Evolutionary conservation across 2,329 filamentous ascomycete genomes (phyloP).

Genomic region (Nothomitra cinnamomea): DNA sequence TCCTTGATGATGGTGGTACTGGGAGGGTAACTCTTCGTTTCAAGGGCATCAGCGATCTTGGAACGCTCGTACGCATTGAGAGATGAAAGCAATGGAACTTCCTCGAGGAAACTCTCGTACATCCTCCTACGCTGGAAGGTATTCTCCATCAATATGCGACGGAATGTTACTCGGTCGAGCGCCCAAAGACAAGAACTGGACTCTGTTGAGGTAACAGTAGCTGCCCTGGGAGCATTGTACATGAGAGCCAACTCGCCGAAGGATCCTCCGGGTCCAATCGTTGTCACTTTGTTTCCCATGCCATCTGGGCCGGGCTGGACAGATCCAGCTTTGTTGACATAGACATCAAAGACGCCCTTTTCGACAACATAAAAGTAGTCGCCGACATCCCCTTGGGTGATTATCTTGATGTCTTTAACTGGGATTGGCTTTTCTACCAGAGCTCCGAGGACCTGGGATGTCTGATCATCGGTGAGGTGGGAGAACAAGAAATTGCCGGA

Average conservation of each 20-base stretch:
- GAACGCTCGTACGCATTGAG: slow-evolving; percentile 85
- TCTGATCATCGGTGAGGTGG: slow-evolving; percentile 88
- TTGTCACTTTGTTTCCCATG: slow-evolving; percentile 65
- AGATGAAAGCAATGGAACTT: slow-evolving; percentile 69
- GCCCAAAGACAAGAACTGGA: slow-evolving; percentile 74
- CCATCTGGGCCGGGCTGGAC: slow-evolving; percentile 68
- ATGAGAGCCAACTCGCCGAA: slow-evolving; percentile 95
- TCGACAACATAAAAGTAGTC: slow-evolving; percentile 98
- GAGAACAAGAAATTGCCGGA: slow-evolving; percentile 85
- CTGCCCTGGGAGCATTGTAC: slow-evolving; percentile 95
- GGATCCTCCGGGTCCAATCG: slow-evolving; percentile 72
- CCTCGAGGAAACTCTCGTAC: slow-evolving; percentile 93
- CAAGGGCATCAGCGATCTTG: slow-evolving; percentile 92
- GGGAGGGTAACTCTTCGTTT: slow-evolving; percentile 69
- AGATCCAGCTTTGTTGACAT: slow-evolving; percentile 63
- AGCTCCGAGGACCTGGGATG: slow-evolving; percentile 69
- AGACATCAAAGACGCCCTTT: slow-evolving; percentile 75
- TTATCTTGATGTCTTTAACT: slow-evolving; percentile 78
- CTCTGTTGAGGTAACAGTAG: slow-evolving; percentile 77
- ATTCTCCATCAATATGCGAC: slow-evolving; percentile 94
- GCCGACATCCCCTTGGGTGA: slow-evolving; percentile 84
- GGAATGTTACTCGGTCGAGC: slow-evolving; percentile 88
- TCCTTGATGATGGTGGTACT: slow-evolving; percentile 78
- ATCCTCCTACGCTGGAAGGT: slow-evolving; percentile 90
- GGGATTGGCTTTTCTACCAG: slow-evolving; percentile 91